Evolutionary conservation across 2,329 filamentous ascomycete species (phyloP).

Genomic region (Zymoseptoria crescenta): DNA sequence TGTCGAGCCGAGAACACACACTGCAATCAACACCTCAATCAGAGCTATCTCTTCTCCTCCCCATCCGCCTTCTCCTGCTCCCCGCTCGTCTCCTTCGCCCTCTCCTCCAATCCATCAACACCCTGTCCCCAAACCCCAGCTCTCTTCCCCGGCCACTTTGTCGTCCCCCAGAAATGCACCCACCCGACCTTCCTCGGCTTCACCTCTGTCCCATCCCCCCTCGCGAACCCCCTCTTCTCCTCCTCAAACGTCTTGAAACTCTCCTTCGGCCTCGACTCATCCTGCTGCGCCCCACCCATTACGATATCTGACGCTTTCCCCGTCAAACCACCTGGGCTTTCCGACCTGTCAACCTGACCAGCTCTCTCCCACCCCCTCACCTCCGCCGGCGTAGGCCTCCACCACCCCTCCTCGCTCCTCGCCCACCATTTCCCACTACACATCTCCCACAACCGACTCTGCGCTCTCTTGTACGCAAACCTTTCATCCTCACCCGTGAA

Average conservation of each 20-base stretch:
- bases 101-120: conserved; percentile 39
- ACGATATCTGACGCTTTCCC: conserved; percentile 10
- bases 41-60: neutral
- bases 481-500: conserved; percentile 76
- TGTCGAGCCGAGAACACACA: neutral
- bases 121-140: conserved; percentile 47
- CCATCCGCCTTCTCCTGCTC: neutral
- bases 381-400: conserved; percentile 56
- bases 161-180: conserved; percentile 48
- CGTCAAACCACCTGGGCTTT: neutral
- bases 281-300: conserved; percentile 17
- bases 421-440: conserved; percentile 67
- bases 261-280: conserved; percentile 27
- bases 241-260: conserved; percentile 36
- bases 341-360: neutral
- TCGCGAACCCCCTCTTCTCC: conserved; percentile 15
- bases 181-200: conserved; percentile 45
- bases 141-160: conserved; percentile 37
- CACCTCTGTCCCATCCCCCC: conserved; percentile 23
- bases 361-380: conserved; percentile 58
- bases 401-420: conserved; percentile 55
- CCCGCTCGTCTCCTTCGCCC: conserved; percentile 27
- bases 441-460: conserved; percentile 74
- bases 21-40: neutral
- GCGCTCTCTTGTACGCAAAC: conserved; percentile 72